Percentiles rank a stretch among this genome's conserved stretches.
These are phyloP conservation scores for Onygena corvina DNA, from an alignment of 2,329 filamentous ascomycete genomes.

Conservation along the genomic window DNA sequence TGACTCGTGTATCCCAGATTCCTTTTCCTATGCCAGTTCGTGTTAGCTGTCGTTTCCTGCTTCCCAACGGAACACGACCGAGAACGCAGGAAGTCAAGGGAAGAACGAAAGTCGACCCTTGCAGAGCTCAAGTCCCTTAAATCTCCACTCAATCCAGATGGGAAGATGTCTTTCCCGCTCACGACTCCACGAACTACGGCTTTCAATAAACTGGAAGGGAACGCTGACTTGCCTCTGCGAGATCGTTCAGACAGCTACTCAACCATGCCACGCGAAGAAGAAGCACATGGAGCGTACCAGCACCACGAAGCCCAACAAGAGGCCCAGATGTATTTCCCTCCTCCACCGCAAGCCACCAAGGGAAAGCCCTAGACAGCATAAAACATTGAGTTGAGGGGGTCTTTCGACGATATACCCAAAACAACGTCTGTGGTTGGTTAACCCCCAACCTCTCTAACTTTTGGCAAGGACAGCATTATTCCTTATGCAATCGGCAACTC, in stretches of 20 bases:
- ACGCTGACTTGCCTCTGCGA: conserved; percentile 32
- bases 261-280: not conserved
- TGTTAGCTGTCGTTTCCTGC: conserved; percentile 38
- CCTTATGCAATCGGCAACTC: not conserved
- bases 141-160: conserved; percentile 27
- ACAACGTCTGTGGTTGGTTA: not conserved
- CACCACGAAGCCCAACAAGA: conserved; percentile 14
- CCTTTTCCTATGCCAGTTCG: conserved; percentile 40
- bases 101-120: conserved; percentile 26
- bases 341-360: conserved; percentile 27
- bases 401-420: not conserved
- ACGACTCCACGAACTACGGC: conserved; percentile 34
- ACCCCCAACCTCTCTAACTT: not conserved
- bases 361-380: conserved; percentile 20
- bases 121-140: conserved; percentile 27
- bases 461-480: not conserved
- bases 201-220: conserved; percentile 31
- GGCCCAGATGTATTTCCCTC: conserved; percentile 33
- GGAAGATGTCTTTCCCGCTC: conserved; percentile 24
- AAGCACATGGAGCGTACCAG: conserved; percentile 13
- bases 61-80: conserved; percentile 33
- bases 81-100: conserved; percentile 18
- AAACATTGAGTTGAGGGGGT: not conserved
- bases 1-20: conserved; percentile 25
- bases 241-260: conserved; percentile 18